Conservation (phyloP, 1,139 yeast species). For the Magnusiomyces tetraspermus region DNA sequence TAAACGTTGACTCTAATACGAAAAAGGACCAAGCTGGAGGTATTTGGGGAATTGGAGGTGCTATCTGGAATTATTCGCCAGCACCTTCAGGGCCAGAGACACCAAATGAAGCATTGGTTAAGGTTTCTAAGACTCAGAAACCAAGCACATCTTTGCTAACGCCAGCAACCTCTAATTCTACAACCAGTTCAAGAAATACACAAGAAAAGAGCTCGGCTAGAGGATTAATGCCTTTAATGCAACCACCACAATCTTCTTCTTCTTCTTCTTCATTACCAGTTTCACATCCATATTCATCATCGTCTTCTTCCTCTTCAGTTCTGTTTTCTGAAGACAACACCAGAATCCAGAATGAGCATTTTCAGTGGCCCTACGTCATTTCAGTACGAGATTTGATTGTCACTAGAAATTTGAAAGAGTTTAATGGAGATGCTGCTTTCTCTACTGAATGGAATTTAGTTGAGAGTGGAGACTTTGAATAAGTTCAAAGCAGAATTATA, state of each 20-base stretch:
- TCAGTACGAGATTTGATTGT: slow-evolving; percentile 27
- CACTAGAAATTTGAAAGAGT: slow-evolving; percentile 24
- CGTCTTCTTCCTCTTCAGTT: too few relatives aligned
- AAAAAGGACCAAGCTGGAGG: neutral
- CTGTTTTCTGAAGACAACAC: too few relatives aligned
- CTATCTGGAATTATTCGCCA: neutral
- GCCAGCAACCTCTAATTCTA: too few relatives aligned
- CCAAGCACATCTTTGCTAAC: too few relatives aligned
- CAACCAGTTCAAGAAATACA: too few relatives aligned
- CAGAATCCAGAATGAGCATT: neutral
- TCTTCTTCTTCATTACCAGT: too few relatives aligned
- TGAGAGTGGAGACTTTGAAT: slow-evolving; percentile 19
- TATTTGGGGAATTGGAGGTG: neutral
- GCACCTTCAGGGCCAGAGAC: neutral
- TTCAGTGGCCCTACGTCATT: slow-evolving; percentile 2
- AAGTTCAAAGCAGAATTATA: neutral
- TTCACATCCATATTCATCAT: too few relatives aligned
- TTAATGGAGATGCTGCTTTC: slow-evolving; percentile 24
- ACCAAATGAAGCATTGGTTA: too few relatives aligned
- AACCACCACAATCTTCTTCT: too few relatives aligned
- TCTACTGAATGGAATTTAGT: slow-evolving; percentile 33
- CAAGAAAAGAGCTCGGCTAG: too few relatives aligned
- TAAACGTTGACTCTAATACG: too few relatives aligned
- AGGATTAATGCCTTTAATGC: too few relatives aligned
- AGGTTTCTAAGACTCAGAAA: neutral